A percentile compares a stretch with the other conserved stretches of the same genome.
phyloP scores from a whole-genome alignment of 1,284 basidiomycete genomes.

The Irpex sp. region DNA sequence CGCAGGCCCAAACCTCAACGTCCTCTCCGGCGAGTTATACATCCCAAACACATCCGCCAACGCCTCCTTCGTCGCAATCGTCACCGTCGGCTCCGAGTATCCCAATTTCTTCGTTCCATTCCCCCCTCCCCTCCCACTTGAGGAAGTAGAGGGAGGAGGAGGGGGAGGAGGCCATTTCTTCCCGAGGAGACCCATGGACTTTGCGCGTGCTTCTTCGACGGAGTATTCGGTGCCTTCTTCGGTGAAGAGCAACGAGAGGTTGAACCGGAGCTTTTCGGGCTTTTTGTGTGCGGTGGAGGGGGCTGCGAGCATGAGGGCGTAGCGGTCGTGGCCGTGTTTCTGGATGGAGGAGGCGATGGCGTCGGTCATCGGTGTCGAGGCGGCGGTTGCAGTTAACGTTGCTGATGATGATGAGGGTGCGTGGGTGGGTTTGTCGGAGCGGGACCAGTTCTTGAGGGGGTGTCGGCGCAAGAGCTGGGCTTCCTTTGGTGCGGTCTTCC shows the following conservation, averaged over 20 bases:
- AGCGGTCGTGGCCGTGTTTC: constrained; percentile 36
- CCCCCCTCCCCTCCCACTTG: not conserved
- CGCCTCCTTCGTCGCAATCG: constrained; percentile 86
- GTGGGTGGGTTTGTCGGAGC: constrained; percentile 16
- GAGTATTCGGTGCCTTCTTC: constrained; percentile 66
- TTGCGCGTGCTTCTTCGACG: constrained; percentile 68
- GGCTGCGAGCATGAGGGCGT: constrained; percentile 63
- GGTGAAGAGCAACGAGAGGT: constrained; percentile 62
- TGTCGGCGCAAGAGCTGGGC: constrained; percentile 43
- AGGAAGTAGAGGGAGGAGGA: constrained; percentile 34
- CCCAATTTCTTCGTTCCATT: no score
- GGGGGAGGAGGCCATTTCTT: constrained; percentile 77
- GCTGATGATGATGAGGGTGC: constrained; percentile 29
- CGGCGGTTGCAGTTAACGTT: no score
- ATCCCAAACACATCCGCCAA: constrained; percentile 90
- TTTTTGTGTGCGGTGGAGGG: constrained; percentile 54
- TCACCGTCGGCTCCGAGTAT: constrained; percentile 57
- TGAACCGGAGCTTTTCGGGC: constrained; percentile 62
- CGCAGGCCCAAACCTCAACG: constrained; percentile 40
- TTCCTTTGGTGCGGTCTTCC: constrained; percentile 26
- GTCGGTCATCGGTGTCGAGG: not conserved
- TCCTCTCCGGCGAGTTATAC: constrained; percentile 86
- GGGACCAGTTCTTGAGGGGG: constrained; percentile 48
- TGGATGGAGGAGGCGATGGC: not conserved
- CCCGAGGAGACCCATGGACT: constrained; percentile 69